These are phyloP conservation scores for Powellomyces hirtus DNA, from an alignment of 192 early-diverging fungal species.

Conservation along the genomic window DNA sequence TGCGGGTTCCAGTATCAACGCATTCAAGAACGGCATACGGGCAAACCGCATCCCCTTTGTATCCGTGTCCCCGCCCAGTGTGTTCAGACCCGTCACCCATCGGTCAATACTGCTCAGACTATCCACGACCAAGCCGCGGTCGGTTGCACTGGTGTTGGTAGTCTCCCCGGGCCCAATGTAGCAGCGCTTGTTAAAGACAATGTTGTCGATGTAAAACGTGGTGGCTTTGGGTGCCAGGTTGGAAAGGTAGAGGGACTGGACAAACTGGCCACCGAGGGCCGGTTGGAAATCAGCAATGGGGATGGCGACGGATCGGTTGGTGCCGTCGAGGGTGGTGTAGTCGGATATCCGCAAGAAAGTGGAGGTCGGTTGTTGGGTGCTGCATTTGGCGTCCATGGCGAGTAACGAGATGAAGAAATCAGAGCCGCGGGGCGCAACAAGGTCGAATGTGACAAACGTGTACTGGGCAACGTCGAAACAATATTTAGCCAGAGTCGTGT, in stretches of 20 bases:
- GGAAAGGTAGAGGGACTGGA: not conserved
- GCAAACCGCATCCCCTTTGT: not conserved
- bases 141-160: no score
- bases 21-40: not conserved
- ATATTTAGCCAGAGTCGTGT: not conserved
- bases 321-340: not conserved
- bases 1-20: not conserved
- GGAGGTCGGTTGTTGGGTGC: not conserved
- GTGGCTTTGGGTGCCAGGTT: not conserved
- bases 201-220: not conserved
- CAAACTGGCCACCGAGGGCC: not conserved
- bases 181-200: not conserved
- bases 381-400: not conserved
- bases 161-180: not conserved
- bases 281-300: not conserved
- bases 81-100: not conserved
- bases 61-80: not conserved
- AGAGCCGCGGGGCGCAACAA: not conserved
- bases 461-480: not conserved
- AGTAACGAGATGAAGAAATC: not conserved
- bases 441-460: not conserved
- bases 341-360: not conserved
- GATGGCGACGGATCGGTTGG: not conserved
- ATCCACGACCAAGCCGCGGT: not conserved
- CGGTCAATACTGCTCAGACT: not conserved